phyloP scores from a whole-genome alignment of 371 early-diverging fungal genomes.

The Synchytrium microbalum region DNA sequence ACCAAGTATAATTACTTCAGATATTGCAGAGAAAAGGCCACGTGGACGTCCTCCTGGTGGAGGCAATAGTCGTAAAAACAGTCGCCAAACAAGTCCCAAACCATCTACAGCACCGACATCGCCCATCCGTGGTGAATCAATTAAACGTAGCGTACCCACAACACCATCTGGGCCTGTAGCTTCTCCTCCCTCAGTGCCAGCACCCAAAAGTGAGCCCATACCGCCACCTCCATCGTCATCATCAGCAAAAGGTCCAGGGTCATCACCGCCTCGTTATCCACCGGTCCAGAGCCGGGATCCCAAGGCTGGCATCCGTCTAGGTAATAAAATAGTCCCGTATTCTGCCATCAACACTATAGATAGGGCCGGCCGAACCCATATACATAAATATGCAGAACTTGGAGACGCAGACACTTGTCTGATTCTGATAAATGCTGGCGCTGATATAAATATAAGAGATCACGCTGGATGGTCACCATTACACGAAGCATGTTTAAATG shows the following conservation, averaged over 20 bases:
- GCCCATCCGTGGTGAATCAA: background rate
- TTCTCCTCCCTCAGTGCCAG: background rate
- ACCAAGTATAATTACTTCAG: background rate
- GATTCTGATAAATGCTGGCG: conserved; percentile 30
- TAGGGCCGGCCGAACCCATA: conserved; percentile 28
- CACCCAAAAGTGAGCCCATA: background rate
- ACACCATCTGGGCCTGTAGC: background rate
- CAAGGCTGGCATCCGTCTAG: background rate
- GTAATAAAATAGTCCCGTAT: conserved; percentile 8
- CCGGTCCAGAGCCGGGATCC: background rate
- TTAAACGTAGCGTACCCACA: background rate
- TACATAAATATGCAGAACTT: conserved; percentile 24
- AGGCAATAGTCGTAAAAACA: background rate
- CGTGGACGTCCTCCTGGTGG: background rate
- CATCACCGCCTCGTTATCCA: background rate
- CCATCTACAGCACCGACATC: background rate
- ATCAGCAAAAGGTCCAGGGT: background rate
- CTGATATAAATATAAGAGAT: conserved; percentile 45
- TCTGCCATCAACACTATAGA: conserved; percentile 26
- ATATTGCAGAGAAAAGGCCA: background rate
- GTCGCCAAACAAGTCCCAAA: background rate
- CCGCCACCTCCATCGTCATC: background rate
- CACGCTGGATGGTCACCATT: conserved; percentile 64
- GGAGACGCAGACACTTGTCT: conserved; percentile 24
- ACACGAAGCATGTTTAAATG: conserved; percentile 59